Percentiles rank a stretch among this genome's conserved stretches.
These are phyloP conservation scores for Microglena sp. DNA, from an alignment of 139 green algal genomes.

Conservation along the genomic window DNA sequence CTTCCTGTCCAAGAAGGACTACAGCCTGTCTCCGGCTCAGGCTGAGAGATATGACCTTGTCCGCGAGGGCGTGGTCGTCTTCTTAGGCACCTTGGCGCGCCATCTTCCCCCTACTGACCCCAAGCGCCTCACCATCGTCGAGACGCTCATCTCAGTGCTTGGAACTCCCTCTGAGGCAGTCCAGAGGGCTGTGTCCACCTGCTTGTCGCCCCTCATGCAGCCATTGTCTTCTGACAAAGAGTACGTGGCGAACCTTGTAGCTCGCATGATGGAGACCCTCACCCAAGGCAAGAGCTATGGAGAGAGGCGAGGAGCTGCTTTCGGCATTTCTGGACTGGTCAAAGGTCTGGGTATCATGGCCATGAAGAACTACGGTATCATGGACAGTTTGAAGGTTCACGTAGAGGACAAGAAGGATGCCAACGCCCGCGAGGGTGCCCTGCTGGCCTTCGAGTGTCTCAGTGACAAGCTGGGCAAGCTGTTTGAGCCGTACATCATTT, in stretches of 20 bases:
- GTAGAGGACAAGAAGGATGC: constrained; percentile 61
- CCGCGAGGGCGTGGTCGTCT: constrained; percentile 80
- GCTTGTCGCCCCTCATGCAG: constrained; percentile 79
- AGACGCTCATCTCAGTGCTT: constrained; percentile 64
- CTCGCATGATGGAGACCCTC: constrained; percentile 44
- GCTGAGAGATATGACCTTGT: constrained; percentile 90
- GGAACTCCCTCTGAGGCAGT: constrained; percentile 82
- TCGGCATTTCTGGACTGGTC: constrained; percentile 81
- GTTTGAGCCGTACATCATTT: constrained; percentile 98
- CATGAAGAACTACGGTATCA: constrained; percentile 77
- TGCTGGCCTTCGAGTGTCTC: constrained; percentile 91
- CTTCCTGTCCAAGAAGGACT: constrained; percentile 56
- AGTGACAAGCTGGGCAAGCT: constrained; percentile 83
- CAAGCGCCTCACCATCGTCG: constrained; percentile 45
- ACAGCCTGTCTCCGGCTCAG: no score
- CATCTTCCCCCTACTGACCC: constrained; percentile 61
- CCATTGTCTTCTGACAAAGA: constrained; percentile 17
- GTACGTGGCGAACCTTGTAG: constrained; percentile 19
- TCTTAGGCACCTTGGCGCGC: constrained; percentile 81
- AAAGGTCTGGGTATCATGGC: constrained; percentile 83
- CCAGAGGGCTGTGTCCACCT: constrained; percentile 49
- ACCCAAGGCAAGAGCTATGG: constrained; percentile 56
- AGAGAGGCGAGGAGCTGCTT: constrained; percentile 79
- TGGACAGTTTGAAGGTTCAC: constrained; percentile 75
- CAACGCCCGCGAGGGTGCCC: constrained; percentile 53